phyloP scores from a whole-genome alignment of 1,284 basidiomycete genomes.

The Cutaneotrichosporon cutaneum region DNA sequence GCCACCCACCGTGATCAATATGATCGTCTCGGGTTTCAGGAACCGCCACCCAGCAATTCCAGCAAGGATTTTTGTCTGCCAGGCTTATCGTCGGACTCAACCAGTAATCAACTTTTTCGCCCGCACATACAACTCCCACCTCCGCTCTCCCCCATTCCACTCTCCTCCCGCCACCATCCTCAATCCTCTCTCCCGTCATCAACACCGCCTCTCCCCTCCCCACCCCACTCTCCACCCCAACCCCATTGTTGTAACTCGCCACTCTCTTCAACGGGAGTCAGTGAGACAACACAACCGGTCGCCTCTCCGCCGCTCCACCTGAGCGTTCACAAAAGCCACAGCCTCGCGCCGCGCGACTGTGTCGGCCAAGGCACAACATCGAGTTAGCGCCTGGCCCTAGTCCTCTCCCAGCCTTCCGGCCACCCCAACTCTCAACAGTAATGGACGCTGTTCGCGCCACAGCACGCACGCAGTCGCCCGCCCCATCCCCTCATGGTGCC shows the following conservation, averaged over 20 bases:
- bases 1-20: no score
- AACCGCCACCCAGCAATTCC: no score
- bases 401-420: background rate
- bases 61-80: no score
- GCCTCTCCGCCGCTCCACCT: background rate
- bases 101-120: no score
- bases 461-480: constrained; percentile 18
- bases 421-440: background rate
- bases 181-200: background rate
- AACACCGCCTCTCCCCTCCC: background rate
- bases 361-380: background rate
- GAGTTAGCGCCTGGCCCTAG: background rate
- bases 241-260: background rate
- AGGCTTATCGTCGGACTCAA: no score
- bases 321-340: background rate
- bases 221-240: background rate
- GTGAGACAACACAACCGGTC: background rate
- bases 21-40: no score
- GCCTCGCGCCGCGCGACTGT: background rate
- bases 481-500: constrained; percentile 28
- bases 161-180: background rate
- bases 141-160: no score
- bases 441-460: constrained; percentile 20
- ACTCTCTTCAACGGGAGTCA: no score
- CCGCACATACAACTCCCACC: no score